phyloP scores from a whole-genome alignment of 805 yeast genomes.

The Brettanomyces anomalus region DNA sequence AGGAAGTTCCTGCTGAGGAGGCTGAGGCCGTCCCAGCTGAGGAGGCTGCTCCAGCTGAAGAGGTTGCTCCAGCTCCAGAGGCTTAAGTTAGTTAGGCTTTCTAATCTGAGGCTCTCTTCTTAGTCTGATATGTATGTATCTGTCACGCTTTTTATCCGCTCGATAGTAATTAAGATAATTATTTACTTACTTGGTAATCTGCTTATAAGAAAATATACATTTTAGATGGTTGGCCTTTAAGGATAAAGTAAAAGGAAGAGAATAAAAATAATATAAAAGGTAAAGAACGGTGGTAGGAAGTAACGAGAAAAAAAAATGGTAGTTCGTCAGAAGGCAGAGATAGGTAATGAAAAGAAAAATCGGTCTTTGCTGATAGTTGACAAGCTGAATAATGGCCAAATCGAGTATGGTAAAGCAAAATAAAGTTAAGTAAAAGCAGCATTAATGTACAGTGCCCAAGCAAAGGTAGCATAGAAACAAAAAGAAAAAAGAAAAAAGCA shows the following conservation, averaged over 20 bases:
- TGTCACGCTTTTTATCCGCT: too few species aligned
- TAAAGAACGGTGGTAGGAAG: too few species aligned
- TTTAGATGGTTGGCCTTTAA: not conserved
- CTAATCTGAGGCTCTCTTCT: not conserved
- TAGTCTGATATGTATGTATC: too few species aligned
- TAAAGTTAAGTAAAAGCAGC: not conserved
- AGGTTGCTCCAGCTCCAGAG: conserved; percentile 12
- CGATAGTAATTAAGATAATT: too few species aligned
- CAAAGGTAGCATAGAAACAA: not conserved
- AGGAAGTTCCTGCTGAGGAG: conserved; percentile 27
- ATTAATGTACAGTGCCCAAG: not conserved
- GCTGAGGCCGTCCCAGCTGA: conserved; percentile 28
- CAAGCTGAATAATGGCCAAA: not conserved
- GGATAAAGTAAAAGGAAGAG: too few species aligned
- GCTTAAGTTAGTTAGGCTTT: conserved; percentile 4
- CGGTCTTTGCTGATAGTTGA: too few species aligned
- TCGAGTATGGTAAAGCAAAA: not conserved
- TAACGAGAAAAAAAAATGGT: too few species aligned
- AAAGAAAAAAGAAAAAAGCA: not conserved
- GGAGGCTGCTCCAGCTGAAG: conserved; percentile 19
- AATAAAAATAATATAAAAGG: not conserved
- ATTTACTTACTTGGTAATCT: too few species aligned
- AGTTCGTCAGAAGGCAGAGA: too few species aligned
- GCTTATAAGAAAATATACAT: not conserved
- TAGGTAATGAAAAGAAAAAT: too few species aligned